These are phyloP conservation scores for Saccharomycopsis malanga DNA, from an alignment of 805 yeast genomes.

Conservation along the genomic window DNA sequence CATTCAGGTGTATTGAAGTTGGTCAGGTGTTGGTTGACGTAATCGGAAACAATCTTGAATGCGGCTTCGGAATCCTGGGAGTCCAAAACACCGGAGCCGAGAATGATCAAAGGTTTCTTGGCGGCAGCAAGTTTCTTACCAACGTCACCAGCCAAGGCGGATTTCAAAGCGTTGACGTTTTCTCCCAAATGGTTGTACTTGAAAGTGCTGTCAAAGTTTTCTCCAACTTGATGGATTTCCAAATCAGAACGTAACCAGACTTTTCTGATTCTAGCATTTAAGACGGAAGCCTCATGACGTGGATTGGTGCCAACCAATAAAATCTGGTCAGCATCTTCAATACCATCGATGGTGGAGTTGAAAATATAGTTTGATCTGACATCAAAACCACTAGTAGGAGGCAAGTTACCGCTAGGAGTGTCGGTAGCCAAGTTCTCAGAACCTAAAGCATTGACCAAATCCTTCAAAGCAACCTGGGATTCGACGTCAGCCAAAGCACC, in stretches of 20 bases:
- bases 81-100: slow-evolving; percentile 75
- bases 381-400: slow-evolving; percentile 63
- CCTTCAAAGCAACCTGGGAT: slow-evolving; percentile 75
- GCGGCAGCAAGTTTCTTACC: slow-evolving; percentile 65
- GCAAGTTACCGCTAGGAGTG: slow-evolving; percentile 46
- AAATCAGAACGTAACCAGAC: slow-evolving; percentile 62
- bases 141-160: slow-evolving; percentile 57
- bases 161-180: slow-evolving; percentile 46
- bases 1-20: slow-evolving; percentile 65
- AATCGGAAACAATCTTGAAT: slow-evolving; percentile 52
- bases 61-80: slow-evolving; percentile 56
- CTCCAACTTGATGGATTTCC: slow-evolving; percentile 69
- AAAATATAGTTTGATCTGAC: slow-evolving; percentile 72
- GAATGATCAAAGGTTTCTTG: slow-evolving; percentile 66
- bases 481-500: slow-evolving; percentile 83
- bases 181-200: slow-evolving; percentile 57
- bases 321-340: slow-evolving; percentile 78
- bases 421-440: slow-evolving; percentile 79
- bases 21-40: slow-evolving; percentile 42
- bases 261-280: slow-evolving; percentile 77
- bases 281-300: slow-evolving; percentile 83
- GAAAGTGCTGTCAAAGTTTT: slow-evolving; percentile 71
- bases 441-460: slow-evolving; percentile 65
- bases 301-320: slow-evolving; percentile 82
- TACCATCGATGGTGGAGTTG: slow-evolving; percentile 72